A percentile compares a stretch with the other conserved stretches of the same genome.
These are phyloP conservation scores for Tetrahymena borealis DNA, from an alignment of 73 alveolate species.

Conservation along the genomic window DNA sequence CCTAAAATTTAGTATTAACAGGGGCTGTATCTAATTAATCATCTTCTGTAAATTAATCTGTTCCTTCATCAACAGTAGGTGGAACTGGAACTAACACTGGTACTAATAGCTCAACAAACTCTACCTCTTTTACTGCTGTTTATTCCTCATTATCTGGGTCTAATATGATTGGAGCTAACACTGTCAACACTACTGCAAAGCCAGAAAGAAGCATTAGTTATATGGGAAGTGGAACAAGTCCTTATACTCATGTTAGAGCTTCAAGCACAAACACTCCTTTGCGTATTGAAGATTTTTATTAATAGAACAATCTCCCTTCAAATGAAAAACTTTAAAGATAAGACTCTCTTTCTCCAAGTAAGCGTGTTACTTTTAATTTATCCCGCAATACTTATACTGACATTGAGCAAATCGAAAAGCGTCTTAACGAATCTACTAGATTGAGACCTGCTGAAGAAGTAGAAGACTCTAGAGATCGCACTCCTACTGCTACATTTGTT, in stretches of 20 bases:
- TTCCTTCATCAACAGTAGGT: background rate
- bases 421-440: background rate
- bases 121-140: background rate
- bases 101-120: background rate
- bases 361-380: slow-evolving; percentile 1
- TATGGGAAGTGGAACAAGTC: background rate
- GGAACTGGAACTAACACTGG: background rate
- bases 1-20: background rate
- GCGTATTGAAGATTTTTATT: background rate
- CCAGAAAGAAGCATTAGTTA: background rate
- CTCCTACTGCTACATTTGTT: background rate
- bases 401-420: background rate
- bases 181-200: background rate
- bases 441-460: background rate
- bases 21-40: background rate
- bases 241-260: background rate
- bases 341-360: background rate
- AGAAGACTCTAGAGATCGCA: background rate
- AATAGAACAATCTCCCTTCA: background rate
- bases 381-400: background rate
- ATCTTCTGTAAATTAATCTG: background rate
- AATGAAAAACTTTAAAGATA: background rate
- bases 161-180: background rate
- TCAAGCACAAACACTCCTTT: too few species aligned
- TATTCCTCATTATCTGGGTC: background rate